These are phyloP conservation scores for Cryphonectria nitschkei DNA, from an alignment of 2,329 filamentous ascomycete species.

Conservation along the genomic window DNA sequence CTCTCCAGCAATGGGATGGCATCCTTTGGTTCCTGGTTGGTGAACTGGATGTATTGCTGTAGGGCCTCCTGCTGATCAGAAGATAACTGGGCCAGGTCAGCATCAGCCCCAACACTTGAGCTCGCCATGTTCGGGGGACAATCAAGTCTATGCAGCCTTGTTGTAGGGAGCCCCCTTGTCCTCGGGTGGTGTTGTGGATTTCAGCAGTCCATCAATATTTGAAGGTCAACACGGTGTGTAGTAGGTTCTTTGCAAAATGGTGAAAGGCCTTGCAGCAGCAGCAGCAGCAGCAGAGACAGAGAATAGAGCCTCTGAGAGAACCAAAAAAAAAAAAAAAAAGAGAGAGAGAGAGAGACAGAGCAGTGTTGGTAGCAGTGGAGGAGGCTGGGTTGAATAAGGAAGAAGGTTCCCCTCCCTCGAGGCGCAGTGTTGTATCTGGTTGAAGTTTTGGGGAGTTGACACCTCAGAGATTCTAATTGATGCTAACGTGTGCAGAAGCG, in stretches of 20 bases:
- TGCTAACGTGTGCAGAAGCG: background rate
- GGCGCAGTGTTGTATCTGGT: background rate
- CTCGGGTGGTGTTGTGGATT: background rate
- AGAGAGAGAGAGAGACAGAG: too few species aligned
- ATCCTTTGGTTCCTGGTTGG: slow-evolving; percentile 76
- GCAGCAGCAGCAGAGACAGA: too few species aligned
- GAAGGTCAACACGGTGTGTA: background rate
- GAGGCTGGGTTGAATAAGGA: background rate
- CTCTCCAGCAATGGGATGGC: slow-evolving; percentile 79
- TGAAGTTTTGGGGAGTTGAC: background rate
- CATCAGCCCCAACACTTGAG: slow-evolving; percentile 41
- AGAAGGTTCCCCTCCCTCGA: background rate
- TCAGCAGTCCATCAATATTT: slow-evolving; percentile 20
- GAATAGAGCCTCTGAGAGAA: too few species aligned
- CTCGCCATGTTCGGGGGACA: slow-evolving; percentile 44
- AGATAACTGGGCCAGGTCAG: slow-evolving; percentile 72
- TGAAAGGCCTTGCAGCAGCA: too few species aligned
- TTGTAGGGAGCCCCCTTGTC: slow-evolving; percentile 1
- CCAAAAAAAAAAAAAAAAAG: too few species aligned
- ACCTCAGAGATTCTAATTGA: background rate
- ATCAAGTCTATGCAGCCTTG: background rate
- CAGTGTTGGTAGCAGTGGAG: background rate
- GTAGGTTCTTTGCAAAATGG: too few species aligned
- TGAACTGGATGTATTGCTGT: slow-evolving; percentile 86
- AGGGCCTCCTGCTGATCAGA: slow-evolving; percentile 80